Evolutionary conservation across 129 eudicot genomes (phyloP), one percentile per base, ranked within the genome.

Genomic region (Erigeron canadensis): DNA sequence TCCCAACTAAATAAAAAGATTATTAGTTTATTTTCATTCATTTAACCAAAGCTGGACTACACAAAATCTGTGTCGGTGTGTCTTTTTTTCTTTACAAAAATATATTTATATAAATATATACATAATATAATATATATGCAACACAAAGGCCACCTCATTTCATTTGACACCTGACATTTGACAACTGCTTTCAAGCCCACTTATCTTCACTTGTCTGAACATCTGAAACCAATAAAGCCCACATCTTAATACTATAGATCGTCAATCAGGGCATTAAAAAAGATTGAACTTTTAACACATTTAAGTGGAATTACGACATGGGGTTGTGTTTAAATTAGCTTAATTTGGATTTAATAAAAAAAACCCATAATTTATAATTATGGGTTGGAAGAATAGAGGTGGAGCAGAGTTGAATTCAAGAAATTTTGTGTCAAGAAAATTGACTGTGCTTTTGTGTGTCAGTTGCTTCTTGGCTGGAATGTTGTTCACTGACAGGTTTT

Each of bases 401-500:
- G 84, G 78, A 38, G 63, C 51, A 56, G 91, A 84, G 34, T 77
- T 81, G 6, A 71, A 79, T 77, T 79, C 82, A 39, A 89, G 85
- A 73, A 86, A 34, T 76, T 77, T 80, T 71, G 56, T 87, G 37
- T 80, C 98, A 8, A 79, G 81, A 78, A 92, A 87, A 54, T 73
- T 87, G 81, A 81, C 86, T 19, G 1, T 87, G 67, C 57, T 87
- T n/a, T 72, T 94, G 0, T 87, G 93, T 47, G 59, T 85, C 63
- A 85, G 86, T 8, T 89, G 93, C 82, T 89, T 89, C 61, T 90
- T 79, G 80, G 96, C 85, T 75, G 98, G 98, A 71, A 83, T 92
- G 96, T 82, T 92, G 81, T 92, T 92, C 89, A 87, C 96, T 47
- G 86, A 84, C 95, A 92, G 95, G 98, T 91, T 73, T 44, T 39